Conservation (phyloP, 1,284 basidiomycete genomes). For the Tilletia indica region DNA sequence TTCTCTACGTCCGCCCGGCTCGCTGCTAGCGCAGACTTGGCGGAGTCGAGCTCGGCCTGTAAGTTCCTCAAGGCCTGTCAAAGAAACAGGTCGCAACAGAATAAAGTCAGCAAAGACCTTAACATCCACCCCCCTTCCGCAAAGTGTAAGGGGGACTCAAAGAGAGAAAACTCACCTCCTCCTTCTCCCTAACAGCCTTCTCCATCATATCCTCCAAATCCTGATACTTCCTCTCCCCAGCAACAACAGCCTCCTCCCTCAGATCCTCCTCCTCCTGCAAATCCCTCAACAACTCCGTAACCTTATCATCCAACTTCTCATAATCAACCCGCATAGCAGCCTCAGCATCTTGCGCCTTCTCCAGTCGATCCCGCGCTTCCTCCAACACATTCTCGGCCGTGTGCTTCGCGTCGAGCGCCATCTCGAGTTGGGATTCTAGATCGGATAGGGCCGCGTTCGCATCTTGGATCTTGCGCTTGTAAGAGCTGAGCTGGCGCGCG, state of each 20-base stretch:
- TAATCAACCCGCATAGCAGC: background rate
- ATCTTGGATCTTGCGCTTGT: slow-evolving; percentile 18
- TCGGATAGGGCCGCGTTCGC: slow-evolving; percentile 8
- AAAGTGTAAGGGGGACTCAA: background rate
- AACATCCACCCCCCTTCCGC: background rate
- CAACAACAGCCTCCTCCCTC: slow-evolving; percentile 55
- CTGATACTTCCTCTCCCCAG: slow-evolving; percentile 57
- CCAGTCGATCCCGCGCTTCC: background rate
- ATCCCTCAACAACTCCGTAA: slow-evolving; percentile 56
- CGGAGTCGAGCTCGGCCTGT: slow-evolving; percentile 41
- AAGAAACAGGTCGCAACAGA: background rate
- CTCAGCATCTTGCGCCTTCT: slow-evolving; percentile 7
- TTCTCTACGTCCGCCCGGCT: slow-evolving; percentile 39
- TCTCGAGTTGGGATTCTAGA: slow-evolving; percentile 15
- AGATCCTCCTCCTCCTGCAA: slow-evolving; percentile 57
- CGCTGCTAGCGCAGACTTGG: slow-evolving; percentile 35
- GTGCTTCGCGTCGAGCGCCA: slow-evolving; percentile 16
- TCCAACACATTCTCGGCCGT: background rate
- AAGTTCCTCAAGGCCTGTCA: slow-evolving; percentile 32
- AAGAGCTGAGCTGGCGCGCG: slow-evolving; percentile 6
- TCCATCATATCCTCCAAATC: slow-evolving; percentile 39
- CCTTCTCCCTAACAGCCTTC: slow-evolving; percentile 44
- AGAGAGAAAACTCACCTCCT: slow-evolving; percentile 25
- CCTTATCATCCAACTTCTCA: slow-evolving; percentile 46
- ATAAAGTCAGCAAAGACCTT: background rate